These are phyloP conservation scores for Komagataea norvegica DNA, from an alignment of 1,139 yeast genomes.

Conservation along the genomic window DNA sequence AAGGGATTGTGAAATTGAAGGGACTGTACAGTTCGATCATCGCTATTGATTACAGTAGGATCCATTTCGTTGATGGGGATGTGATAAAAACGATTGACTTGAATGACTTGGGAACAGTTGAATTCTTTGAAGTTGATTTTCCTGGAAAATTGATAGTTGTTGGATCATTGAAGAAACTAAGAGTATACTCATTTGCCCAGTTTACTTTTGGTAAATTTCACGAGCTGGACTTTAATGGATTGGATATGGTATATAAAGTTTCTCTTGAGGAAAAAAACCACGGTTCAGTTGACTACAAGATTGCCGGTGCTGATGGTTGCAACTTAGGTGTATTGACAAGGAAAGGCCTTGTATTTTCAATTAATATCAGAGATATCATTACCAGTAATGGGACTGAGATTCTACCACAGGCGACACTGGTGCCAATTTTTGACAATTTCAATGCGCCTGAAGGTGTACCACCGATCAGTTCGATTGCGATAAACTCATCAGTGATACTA, in stretches of 20 bases:
- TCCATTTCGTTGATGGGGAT: conserved; percentile 11
- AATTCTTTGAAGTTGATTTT: conserved; percentile 44
- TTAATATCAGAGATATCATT: conserved; percentile 37
- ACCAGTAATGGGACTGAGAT: conserved; percentile 19
- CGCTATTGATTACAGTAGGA: conserved; percentile 24
- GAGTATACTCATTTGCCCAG: conserved; percentile 27
- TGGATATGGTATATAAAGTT: conserved; percentile 40
- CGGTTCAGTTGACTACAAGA: conserved; percentile 24
- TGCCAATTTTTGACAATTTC: conserved; percentile 30
- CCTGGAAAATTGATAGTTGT: conserved; percentile 38
- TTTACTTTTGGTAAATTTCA: conserved; percentile 26
- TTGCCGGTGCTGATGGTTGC: conserved; percentile 57
- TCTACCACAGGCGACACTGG: conserved; percentile 25
- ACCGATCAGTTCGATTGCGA: conserved; percentile 38
- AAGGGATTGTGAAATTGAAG: conserved; percentile 22
- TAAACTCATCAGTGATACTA: conserved; percentile 41
- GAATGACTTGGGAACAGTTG: not conserved
- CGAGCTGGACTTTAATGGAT: conserved; percentile 28
- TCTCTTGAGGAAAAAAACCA: conserved; percentile 29
- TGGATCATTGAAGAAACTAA: conserved; percentile 25
- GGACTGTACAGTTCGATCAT: conserved; percentile 27
- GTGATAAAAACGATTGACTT: conserved; percentile 1
- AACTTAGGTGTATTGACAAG: conserved; percentile 41
- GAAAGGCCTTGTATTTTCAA: conserved; percentile 33
- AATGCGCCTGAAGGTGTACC: conserved; percentile 26